Base-by-base conservation (phyloP, 2,329 filamentous ascomycete genomes). In the Claviceps capensis region DNA sequence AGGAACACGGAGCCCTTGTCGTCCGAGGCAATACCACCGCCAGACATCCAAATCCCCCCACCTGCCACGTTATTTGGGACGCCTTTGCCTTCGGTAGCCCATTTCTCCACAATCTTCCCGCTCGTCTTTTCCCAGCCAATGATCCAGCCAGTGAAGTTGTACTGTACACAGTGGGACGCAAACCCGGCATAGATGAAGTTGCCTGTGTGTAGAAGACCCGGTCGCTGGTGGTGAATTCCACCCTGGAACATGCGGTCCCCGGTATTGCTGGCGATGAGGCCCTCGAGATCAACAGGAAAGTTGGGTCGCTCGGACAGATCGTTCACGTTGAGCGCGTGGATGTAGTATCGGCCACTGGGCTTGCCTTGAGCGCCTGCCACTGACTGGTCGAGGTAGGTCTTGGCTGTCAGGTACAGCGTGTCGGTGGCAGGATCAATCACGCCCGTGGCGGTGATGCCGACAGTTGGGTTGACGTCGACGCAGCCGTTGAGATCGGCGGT, bases 101-200 rank as follows among this genome's bases (percentile, higher is more conserved):
- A 75, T 5, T 59, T 58, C 57, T 69, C 68, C 17, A 70, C 67
- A 30, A 67, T 55, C 19, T 63, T 57, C 14, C 67, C 67, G 0
- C 62, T 65, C 0, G 65, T 67, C 53, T 72, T 71, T 60, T 75
- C 67, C 58, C 72, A 69, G 3, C 73, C 73, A 42, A 78, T 66
- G 42, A 78, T 64, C 65, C 71, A 72, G 23, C 75, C 74, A 1
- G 75, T 77, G 55, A 78, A 78, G 58, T 79, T 77, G 60, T 73
- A 79, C 52, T 73, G 67, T 23, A 77, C 76, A 48, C 76, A 80
- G 54, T 79, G 72, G 9, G 74, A 76, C 0, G 74, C 76, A 54
- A 79, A 79, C 0, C 68, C 75, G 0, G 70, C 73, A 51, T 78
- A 77, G 5, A 80, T 63, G 44, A 67, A 69, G 49, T 71, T 65